Base-by-base conservation (phyloP, 768 basidiomycete genomes). In the Auriculariales sp. region DNA sequence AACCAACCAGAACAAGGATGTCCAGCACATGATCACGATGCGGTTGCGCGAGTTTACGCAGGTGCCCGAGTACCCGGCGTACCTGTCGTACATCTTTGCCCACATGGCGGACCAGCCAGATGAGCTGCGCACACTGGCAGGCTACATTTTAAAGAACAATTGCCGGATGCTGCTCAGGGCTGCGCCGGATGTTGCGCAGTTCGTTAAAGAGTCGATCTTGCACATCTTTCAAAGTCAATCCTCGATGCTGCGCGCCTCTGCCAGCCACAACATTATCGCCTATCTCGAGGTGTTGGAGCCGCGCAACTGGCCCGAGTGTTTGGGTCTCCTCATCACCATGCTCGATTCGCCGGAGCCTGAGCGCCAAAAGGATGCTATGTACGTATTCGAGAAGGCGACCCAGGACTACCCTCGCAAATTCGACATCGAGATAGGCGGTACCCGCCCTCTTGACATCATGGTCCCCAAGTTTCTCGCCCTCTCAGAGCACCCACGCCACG, bases 71-170 rank as follows among this genome's bases (percentile, higher is more conserved):
- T 98, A 95, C 64, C 82, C 91, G 53, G 92, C 84, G 51, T 98
- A 99, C 75, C 81, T 99, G 55, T 86, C 86, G 19, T 88, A 93
- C 64, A 92, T 97, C 69, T 79, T 98, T 55, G 80, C 83, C 51
- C 72, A 74, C 39, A 68, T 87, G 71, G 73, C 81, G 2, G 72
- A 77, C 53, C 91, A 97, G 67, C 84, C 92, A 61, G 91, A 90
- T 62, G 83, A 86, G 46, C 90, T 94, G 63, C 80, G 94, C 48
- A 87, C 89, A 52, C 93, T 97, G 68, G 93, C 94, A 24, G 94
- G 94, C 35, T 88, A 97, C 59, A 73, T 97, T 22, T 79, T 99
- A 66, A 99, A 99, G 79, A 98, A 99, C 66, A 92, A 91, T 59
- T 77, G 88, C 36, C 75, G 80, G 51, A 74, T 84, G 55, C 81